Evolutionary conservation across 2,329 filamentous ascomycete genomes (phyloP).

Genomic region (Hymenoscyphus salicellus): DNA sequence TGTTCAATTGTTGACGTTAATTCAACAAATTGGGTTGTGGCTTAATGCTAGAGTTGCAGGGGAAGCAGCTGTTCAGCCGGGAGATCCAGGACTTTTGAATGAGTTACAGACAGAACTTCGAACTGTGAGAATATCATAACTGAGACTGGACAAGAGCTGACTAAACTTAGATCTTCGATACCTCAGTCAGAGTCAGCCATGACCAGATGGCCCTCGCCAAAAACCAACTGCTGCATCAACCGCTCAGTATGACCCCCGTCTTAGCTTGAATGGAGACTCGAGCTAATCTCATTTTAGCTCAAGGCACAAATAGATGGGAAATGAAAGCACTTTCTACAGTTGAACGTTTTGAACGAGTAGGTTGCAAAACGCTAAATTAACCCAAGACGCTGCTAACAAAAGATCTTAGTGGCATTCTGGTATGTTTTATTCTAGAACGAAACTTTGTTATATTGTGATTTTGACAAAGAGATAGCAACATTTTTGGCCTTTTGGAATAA

Average conservation of each 20-base stretch:
- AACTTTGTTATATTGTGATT: neutral
- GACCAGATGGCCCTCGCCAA: conserved; percentile 7
- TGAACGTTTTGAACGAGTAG: conserved; percentile 10
- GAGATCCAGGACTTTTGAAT: conserved; percentile 8
- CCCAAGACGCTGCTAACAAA: conserved; percentile 6
- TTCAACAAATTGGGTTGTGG: conserved; percentile 18
- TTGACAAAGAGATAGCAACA: conserved; percentile 8
- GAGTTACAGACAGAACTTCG: conserved; percentile 12
- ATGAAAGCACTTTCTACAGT: conserved; percentile 5
- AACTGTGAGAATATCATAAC: conserved; percentile 6
- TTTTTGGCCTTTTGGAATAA: conserved; percentile 17
- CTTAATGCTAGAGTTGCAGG: conserved; percentile 13
- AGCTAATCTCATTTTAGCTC: conserved; percentile 13
- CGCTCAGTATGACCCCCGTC: conserved; percentile 9
- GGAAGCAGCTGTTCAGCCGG: conserved; percentile 7
- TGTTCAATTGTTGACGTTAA: conserved; percentile 10
- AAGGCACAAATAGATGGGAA: conserved; percentile 13
- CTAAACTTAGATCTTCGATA: neutral
- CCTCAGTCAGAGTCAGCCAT: neutral
- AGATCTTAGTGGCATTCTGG: conserved; percentile 6
- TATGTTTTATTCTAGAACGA: neutral
- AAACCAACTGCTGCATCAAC: conserved; percentile 7
- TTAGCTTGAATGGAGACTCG: neutral
- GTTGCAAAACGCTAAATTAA: neutral
- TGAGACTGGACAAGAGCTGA: neutral